Conservation (phyloP, 2,329 filamentous ascomycete genomes). For the Alternaria sp. region DNA sequence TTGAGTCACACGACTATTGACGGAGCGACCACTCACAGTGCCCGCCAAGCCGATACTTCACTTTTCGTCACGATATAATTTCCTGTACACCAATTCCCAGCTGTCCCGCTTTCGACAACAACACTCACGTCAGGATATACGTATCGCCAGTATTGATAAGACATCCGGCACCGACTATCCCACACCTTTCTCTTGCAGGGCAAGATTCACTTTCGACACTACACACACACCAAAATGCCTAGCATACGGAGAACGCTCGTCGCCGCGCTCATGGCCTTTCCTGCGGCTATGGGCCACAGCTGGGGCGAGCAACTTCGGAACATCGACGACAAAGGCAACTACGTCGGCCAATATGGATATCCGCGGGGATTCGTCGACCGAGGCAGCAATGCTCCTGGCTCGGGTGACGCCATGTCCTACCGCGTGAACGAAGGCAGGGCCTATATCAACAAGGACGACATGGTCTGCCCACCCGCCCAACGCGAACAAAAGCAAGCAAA, state of each 20-base stretch:
- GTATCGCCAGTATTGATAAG: background rate
- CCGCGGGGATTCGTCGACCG: conserved; percentile 55
- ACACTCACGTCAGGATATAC: background rate
- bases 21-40: conserved; percentile 15
- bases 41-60: conserved; percentile 21
- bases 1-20: conserved; percentile 21
- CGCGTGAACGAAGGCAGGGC: no score
- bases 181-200: conserved; percentile 5
- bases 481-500: conserved; percentile 59
- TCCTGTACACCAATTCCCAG: background rate
- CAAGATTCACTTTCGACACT: background rate
- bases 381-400: no score
- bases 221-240: conserved; percentile 22
- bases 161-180: background rate
- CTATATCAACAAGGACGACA: conserved; percentile 1
- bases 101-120: background rate
- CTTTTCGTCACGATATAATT: background rate
- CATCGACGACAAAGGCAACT: conserved; percentile 75
- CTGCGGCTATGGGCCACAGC: conserved; percentile 61
- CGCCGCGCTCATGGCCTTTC: conserved; percentile 27
- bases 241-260: conserved; percentile 18
- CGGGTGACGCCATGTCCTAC: no score
- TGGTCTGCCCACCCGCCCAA: conserved; percentile 70
- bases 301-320: conserved; percentile 82
- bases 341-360: conserved; percentile 74